Base-by-base conservation (phyloP, 2,329 filamentous ascomycete species). In the Triangularia verruculosa region DNA sequence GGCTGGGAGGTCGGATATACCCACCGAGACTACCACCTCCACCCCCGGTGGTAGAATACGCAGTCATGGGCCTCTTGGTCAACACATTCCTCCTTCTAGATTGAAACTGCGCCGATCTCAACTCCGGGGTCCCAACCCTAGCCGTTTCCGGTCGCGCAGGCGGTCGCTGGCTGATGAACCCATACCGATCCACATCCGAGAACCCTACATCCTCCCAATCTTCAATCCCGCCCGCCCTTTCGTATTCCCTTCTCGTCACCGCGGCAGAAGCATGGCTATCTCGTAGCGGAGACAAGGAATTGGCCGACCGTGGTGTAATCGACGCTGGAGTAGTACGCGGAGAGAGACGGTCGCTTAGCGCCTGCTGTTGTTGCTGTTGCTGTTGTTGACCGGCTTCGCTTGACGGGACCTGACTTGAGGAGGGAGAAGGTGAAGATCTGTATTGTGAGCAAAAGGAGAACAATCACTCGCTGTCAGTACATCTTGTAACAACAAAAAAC, bases 131-230 rank as follows among this genome's bases (percentile, higher is more conserved):
- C 65, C 74, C 76, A 24, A 77, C 73, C 30, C 78, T 77, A 4
- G 34, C 34, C 20, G 81, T 78, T 7, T 73, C 73, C 15, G 77
- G 77, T 34, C 78, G 78, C 9, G 11, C 20, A 43, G 30, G 54
- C 11, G 22, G 55, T 15, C 78, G 79, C 52, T 77, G 72, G 59
- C 74, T 81, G 70, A 90, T 90, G 76, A 90, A 90, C 65, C 87
- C 87, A 71, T 89, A 90, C 71, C 87, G 82, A 75, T 90, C 87
- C 66, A 90, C 83, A 72, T 86, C 83, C 57, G 78, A 79, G 30
- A 81, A 84, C 60, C 86, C 78, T 2, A 90, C 77, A 68, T 89
- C 84, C 70, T 89, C 83, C 86, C 86, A 89, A 70, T 90, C 86
- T 72, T 90, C 87, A 20, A 88, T 77, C 15, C 85, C 84, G 55